Conservation (phyloP, 2,329 filamentous ascomycete species). For the Neurospora sp. region DNA sequence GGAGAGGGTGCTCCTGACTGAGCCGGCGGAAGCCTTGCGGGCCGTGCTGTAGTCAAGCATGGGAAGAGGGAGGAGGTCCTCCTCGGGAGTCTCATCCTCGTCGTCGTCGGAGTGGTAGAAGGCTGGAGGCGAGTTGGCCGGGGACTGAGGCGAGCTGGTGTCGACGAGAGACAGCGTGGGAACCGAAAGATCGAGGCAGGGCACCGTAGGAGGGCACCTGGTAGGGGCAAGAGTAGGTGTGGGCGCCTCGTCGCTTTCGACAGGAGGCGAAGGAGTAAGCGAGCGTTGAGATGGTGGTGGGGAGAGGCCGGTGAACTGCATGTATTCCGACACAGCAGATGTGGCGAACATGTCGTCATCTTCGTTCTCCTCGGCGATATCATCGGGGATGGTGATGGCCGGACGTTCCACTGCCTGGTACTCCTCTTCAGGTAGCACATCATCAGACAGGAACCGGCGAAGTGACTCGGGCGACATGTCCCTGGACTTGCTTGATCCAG, state of each 20-base stretch:
- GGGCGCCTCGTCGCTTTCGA: slow-evolving; percentile 12
- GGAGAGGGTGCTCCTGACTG: slow-evolving; percentile 22
- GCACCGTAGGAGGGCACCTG: slow-evolving; percentile 4
- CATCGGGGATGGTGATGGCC: slow-evolving; percentile 32
- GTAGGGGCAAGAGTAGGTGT: slow-evolving; percentile 1
- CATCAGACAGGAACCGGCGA: slow-evolving; percentile 41
- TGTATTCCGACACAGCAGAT: slow-evolving; percentile 35
- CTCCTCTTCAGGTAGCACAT: slow-evolving; percentile 26
- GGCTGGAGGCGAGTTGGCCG: slow-evolving; percentile 31
- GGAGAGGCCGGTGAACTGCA: slow-evolving; percentile 38
- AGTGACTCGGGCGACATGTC: slow-evolving; percentile 49
- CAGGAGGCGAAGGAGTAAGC: slow-evolving; percentile 17
- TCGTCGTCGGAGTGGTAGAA: slow-evolving; percentile 34
- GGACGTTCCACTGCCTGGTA: slow-evolving; percentile 25
- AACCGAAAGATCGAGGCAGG: slow-evolving; percentile 1
- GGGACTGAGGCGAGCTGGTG: slow-evolving; percentile 26
- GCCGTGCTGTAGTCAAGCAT: slow-evolving; percentile 11
- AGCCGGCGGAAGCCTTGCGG: slow-evolving; percentile 16
- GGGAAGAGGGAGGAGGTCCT: slow-evolving; percentile 24
- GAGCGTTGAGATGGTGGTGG: slow-evolving; percentile 41
- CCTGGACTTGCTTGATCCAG: slow-evolving; percentile 35
- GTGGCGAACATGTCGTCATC: slow-evolving; percentile 57
- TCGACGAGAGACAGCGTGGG: slow-evolving; percentile 19
- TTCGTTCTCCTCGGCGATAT: slow-evolving; percentile 41
- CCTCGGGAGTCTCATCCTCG: slow-evolving; percentile 26